Evolutionary conservation across 2,329 filamentous ascomycete genomes (phyloP).

Genomic region (Blastomyces percursus): DNA sequence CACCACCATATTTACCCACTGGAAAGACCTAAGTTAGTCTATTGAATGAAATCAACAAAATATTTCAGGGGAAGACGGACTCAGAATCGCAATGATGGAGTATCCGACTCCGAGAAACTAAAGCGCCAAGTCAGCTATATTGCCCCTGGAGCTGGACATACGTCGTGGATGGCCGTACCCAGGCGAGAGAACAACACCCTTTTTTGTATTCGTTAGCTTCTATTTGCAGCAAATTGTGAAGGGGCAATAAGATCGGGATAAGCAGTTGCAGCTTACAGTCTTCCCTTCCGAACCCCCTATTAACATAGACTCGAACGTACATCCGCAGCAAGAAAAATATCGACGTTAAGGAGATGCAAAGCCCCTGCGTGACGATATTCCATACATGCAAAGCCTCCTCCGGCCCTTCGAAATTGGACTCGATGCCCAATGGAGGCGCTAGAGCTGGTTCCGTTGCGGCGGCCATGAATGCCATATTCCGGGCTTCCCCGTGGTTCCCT

Average conservation of each 20-base stretch:
- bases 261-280: conserved; percentile 18
- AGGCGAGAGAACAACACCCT: conserved; percentile 7
- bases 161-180: neutral
- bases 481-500: neutral
- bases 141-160: neutral
- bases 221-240: neutral
- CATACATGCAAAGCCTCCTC: conserved; percentile 18
- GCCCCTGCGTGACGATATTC: conserved; percentile 20
- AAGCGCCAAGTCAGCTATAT: neutral
- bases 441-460: neutral
- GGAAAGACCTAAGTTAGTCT: neutral
- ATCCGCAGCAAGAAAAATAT: conserved; percentile 19
- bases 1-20: conserved; percentile 29
- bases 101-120: conserved; percentile 9
- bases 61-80: conserved; percentile 1
- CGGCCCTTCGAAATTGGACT: conserved; percentile 8
- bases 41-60: neutral
- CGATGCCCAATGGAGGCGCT: conserved; percentile 3
- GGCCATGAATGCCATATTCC: neutral
- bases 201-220: neutral
- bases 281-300: conserved; percentile 18
- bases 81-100: conserved; percentile 6
- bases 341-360: conserved; percentile 21
- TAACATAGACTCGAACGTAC: conserved; percentile 18
- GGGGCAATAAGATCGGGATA: neutral